Conservation (phyloP, 129 eudicot species). For the Rutidosis leptorrhynchoides region DNA sequence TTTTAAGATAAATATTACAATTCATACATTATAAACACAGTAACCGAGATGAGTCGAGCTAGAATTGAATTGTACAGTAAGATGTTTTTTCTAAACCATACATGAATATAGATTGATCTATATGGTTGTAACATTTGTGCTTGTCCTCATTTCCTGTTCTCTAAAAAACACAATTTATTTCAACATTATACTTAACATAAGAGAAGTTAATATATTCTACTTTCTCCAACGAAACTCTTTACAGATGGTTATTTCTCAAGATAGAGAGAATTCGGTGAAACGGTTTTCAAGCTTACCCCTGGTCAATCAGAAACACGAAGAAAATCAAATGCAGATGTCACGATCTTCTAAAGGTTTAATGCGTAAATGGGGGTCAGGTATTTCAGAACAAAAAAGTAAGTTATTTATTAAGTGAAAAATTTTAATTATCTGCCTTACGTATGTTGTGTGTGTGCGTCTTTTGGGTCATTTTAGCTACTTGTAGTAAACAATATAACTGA, state of each 20-base stretch:
- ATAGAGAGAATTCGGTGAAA: slow-evolving; percentile 61
- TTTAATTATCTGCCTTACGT: too few relatives aligned
- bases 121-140: slow-evolving; percentile 2
- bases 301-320: slow-evolving; percentile 62
- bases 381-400: slow-evolving; percentile 73
- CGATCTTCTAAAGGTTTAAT: slow-evolving; percentile 54
- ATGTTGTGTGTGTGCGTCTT: too few relatives aligned
- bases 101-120: slow-evolving; percentile 6
- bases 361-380: slow-evolving; percentile 63
- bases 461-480: too few relatives aligned
- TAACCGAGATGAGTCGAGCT: slow-evolving; percentile 17
- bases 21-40: background rate
- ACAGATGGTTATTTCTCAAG: slow-evolving; percentile 73
- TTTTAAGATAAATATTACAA: slow-evolving; percentile 2
- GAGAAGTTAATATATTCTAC: slow-evolving; percentile 7
- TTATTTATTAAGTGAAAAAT: slow-evolving; percentile 5
- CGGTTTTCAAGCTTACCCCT: slow-evolving; percentile 55
- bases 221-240: slow-evolving; percentile 11
- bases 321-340: slow-evolving; percentile 59
- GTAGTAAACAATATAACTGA: too few relatives aligned
- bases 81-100: slow-evolving; percentile 4
- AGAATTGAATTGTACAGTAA: slow-evolving; percentile 19
- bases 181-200: slow-evolving; percentile 11
- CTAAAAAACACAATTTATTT: background rate
- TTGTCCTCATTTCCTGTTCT: slow-evolving; percentile 16